phyloP scores from a whole-genome alignment of 768 basidiomycete species.

The Rhodotorula sphaerocarpa region DNA sequence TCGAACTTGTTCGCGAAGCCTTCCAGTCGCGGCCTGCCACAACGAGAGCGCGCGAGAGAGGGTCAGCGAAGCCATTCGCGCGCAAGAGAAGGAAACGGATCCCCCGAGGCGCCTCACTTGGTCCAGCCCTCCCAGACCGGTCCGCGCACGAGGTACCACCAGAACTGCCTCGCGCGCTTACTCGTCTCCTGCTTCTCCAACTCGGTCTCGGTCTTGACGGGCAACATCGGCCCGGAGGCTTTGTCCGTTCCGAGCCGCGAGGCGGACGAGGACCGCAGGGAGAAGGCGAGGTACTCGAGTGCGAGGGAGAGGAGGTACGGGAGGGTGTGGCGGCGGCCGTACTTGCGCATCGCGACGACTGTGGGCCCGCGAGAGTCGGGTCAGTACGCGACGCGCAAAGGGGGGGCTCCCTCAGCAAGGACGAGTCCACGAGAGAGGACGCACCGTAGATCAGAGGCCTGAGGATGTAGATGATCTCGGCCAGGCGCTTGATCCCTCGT shows the following conservation, averaged over 20 bases:
- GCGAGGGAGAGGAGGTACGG: slow-evolving; percentile 40
- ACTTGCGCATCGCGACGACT: slow-evolving; percentile 37
- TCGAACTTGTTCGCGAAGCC: slow-evolving; percentile 26
- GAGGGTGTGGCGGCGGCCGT: slow-evolving; percentile 35
- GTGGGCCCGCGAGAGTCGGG: too few relatives aligned
- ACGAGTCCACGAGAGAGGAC: too few relatives aligned
- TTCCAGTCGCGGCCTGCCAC: slow-evolving; percentile 36
- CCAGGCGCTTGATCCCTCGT: slow-evolving; percentile 27
- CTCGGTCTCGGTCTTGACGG: slow-evolving; percentile 20
- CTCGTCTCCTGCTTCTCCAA: slow-evolving; percentile 34
- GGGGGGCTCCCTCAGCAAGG: too few relatives aligned
- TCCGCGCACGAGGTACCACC: slow-evolving; percentile 37
- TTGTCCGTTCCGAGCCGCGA: slow-evolving; percentile 15
- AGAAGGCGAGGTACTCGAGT: slow-evolving; percentile 38
- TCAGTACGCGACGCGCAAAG: not conserved
- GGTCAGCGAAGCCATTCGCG: too few relatives aligned
- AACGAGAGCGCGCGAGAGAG: too few relatives aligned
- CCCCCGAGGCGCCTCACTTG: slow-evolving; percentile 31
- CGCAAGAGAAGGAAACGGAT: too few relatives aligned
- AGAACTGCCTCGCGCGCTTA: slow-evolving; percentile 29
- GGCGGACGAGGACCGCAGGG: slow-evolving; percentile 17
- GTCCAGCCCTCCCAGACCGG: slow-evolving; percentile 39
- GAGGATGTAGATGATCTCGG: slow-evolving; percentile 39
- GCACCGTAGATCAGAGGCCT: slow-evolving; percentile 39
- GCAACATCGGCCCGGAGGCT: slow-evolving; percentile 23